phyloP scores from a whole-genome alignment of 371 early-diverging fungal species.

The Mortierella sp. region DNA sequence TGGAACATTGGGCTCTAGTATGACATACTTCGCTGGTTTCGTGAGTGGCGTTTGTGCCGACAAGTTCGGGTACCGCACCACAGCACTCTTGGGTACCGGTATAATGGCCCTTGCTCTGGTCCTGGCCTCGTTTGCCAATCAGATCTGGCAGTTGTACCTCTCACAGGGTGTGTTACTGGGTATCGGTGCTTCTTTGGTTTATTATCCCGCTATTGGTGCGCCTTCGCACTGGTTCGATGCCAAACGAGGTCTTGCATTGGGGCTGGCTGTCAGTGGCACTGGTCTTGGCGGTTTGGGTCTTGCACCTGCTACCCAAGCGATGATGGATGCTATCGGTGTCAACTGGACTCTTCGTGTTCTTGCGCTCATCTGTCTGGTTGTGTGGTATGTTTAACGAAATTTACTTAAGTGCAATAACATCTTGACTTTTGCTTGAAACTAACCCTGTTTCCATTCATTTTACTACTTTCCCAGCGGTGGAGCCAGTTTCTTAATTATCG shows the following conservation, averaged over 20 bases:
- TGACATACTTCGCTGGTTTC: slow-evolving; percentile 60
- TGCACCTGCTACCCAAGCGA: slow-evolving; percentile 43
- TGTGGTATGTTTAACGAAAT: slow-evolving; percentile 24
- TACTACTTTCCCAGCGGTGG: slow-evolving; percentile 21
- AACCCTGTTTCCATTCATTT: not conserved
- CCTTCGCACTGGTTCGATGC: slow-evolving; percentile 72
- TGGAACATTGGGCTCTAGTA: slow-evolving; percentile 59
- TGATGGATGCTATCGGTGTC: slow-evolving; percentile 41
- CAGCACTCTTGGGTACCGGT: slow-evolving; percentile 56
- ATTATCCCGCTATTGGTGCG: slow-evolving; percentile 65
- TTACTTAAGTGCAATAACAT: not conserved
- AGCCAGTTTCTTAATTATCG: slow-evolving; percentile 47
- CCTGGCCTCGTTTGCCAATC: slow-evolving; percentile 60
- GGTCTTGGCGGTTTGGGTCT: slow-evolving; percentile 73
- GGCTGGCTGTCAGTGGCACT: slow-evolving; percentile 73
- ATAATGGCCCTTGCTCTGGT: slow-evolving; percentile 58
- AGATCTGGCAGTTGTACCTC: slow-evolving; percentile 74
- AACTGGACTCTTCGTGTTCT: slow-evolving; percentile 52
- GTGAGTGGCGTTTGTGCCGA: slow-evolving; percentile 58
- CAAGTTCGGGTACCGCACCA: slow-evolving; percentile 58
- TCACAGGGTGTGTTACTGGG: slow-evolving; percentile 81
- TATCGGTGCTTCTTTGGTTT: slow-evolving; percentile 71
- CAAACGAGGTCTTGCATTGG: slow-evolving; percentile 71
- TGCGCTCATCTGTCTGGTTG: slow-evolving; percentile 31
- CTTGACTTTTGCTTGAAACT: not conserved